These are phyloP conservation scores for Sequoiadendron giganteum DNA, from an alignment of 75 land plant genomes.

Conservation along the genomic window DNA sequence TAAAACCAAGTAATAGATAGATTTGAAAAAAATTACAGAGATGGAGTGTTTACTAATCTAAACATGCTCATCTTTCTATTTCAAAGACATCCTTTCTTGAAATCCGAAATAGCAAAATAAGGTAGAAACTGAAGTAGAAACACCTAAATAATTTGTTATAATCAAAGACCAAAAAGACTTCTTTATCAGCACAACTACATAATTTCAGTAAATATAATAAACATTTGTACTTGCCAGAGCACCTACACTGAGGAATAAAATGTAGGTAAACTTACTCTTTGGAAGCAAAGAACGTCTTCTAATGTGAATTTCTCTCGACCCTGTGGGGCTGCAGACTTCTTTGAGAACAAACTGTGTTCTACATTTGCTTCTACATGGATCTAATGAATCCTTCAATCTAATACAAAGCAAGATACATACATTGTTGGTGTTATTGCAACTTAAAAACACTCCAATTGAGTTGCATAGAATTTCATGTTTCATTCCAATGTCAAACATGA, in stretches of 20 bases:
- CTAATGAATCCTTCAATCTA: constrained; percentile 90
- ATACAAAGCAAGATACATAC: not conserved
- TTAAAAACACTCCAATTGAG: not conserved
- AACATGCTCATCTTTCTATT: not conserved
- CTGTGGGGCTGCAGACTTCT: constrained; percentile 71
- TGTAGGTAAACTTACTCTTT: constrained; percentile 54
- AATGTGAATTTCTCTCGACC: constrained; percentile 87
- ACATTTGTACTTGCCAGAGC: not conserved
- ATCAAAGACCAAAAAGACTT: not conserved
- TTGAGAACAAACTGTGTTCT: constrained; percentile 84
- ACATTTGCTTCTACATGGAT: constrained; percentile 88
- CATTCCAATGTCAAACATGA: not conserved
- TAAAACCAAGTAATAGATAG: not conserved
- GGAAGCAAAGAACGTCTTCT: constrained; percentile 96
- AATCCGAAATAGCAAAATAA: not conserved
- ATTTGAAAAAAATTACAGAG: not conserved
- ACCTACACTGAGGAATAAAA: not conserved
- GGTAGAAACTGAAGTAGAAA: not conserved
- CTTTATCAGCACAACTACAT: not conserved
- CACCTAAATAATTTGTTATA: not conserved
- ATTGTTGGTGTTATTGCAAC: not conserved
- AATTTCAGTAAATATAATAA: not conserved
- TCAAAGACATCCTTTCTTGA: not conserved
- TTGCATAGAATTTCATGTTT: not conserved
- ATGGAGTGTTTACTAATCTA: not conserved